Conservation (phyloP, 768 basidiomycete species). For the Podaxis sp. region DNA sequence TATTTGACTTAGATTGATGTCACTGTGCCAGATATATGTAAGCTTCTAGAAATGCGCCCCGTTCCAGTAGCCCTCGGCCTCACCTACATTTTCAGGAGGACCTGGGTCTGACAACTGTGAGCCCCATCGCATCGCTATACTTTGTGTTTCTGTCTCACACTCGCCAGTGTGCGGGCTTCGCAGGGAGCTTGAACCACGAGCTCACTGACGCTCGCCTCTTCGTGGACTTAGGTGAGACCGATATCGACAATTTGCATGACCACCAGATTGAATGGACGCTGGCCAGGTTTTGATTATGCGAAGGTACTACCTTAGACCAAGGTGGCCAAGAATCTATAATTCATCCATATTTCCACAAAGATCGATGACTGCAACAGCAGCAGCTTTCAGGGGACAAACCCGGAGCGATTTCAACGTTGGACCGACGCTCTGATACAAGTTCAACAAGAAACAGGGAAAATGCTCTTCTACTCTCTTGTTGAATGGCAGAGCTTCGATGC, state of each 20-base stretch:
- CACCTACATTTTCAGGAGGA: constrained; percentile 16
- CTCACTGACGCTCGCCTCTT: constrained; percentile 22
- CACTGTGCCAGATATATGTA: constrained; percentile 15
- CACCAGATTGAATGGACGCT: not conserved
- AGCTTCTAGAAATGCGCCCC: not conserved
- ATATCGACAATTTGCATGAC: not conserved
- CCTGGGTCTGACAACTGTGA: constrained; percentile 20
- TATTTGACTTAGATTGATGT: not conserved
- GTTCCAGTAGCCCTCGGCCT: no score
- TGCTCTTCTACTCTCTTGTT: constrained; percentile 21
- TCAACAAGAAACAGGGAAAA: constrained; percentile 20
- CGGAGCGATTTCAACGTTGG: constrained; percentile 21
- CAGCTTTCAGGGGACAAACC: constrained; percentile 19
- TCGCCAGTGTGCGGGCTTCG: constrained; percentile 20
- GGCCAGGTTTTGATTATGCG: constrained; percentile 20
- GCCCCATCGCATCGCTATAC: not conserved
- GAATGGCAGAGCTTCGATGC: constrained; percentile 26
- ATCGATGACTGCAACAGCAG: constrained; percentile 18
- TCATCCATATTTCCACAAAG: not conserved
- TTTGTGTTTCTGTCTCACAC: not conserved
- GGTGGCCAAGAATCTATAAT: not conserved
- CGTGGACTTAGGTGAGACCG: constrained; percentile 18
- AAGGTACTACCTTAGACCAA: constrained; percentile 11
- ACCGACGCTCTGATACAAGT: constrained; percentile 21
- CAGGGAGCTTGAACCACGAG: constrained; percentile 23